Conservation (phyloP, 2,329 filamentous ascomycete genomes). For the Helotiales sp. region DNA sequence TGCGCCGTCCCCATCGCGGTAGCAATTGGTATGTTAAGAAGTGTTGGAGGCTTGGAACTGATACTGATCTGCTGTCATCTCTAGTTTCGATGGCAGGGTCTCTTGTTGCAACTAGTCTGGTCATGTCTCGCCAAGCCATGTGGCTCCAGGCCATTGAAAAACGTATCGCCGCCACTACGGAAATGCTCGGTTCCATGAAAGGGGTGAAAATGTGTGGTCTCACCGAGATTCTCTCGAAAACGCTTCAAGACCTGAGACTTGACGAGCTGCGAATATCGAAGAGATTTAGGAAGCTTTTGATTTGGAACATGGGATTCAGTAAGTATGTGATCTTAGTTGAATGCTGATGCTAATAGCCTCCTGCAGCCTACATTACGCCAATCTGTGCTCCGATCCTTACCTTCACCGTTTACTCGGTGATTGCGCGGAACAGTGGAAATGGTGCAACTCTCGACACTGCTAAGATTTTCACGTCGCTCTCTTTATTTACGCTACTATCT, state of each 20-base stretch:
- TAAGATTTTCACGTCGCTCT: slow-evolving; percentile 36
- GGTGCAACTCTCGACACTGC: slow-evolving; percentile 10
- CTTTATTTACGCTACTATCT: slow-evolving; percentile 35
- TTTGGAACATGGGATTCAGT: background rate
- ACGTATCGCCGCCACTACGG: background rate
- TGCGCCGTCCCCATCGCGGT: background rate
- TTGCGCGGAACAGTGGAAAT: slow-evolving; percentile 12
- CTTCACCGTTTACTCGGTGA: slow-evolving; percentile 20
- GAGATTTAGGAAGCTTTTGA: background rate
- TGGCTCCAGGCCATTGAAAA: slow-evolving; percentile 5
- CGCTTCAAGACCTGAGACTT: background rate
- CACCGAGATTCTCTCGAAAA: background rate
- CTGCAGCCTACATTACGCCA: slow-evolving; percentile 13
- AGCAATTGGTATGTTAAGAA: background rate
- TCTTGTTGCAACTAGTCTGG: background rate
- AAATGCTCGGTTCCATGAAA: slow-evolving; percentile 16
- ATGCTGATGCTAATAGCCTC: background rate
- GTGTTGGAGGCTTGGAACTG: background rate
- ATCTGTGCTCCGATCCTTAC: slow-evolving; percentile 21
- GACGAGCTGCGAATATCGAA: background rate
- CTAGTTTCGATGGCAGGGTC: background rate
- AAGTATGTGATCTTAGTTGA: background rate
- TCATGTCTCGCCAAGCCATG: background rate
- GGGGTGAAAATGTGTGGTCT: slow-evolving; percentile 7
- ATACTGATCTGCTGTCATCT: background rate